Percentiles rank a stretch among this genome's conserved stretches.
These are phyloP conservation scores for Allomyces arbusculus DNA, from an alignment of 192 early-diverging fungal species.

Conservation along the genomic window DNA sequence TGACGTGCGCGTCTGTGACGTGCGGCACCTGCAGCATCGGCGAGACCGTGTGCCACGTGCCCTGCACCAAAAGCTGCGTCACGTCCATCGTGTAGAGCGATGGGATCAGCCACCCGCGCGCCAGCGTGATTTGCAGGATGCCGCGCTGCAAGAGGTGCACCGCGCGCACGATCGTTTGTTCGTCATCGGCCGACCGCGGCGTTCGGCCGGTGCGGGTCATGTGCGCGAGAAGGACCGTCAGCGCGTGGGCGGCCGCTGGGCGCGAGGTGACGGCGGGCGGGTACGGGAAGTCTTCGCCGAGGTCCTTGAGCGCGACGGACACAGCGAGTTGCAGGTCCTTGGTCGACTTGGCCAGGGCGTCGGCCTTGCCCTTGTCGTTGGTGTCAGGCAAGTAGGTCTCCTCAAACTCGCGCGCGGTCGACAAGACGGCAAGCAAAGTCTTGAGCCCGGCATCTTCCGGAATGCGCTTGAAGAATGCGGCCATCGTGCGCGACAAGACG, in stretches of 20 bases:
- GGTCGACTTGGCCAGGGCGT: background rate
- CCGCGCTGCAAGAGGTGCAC: conserved; percentile 55
- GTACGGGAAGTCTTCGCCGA: conserved; percentile 26
- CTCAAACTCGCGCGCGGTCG: conserved; percentile 53
- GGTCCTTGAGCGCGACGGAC: background rate
- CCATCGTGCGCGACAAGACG: conserved; percentile 79
- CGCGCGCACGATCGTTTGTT: conserved; percentile 48
- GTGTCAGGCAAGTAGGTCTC: conserved; percentile 5
- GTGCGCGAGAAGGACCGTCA: conserved; percentile 62
- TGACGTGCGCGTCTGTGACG: conserved; percentile 42
- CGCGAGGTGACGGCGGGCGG: conserved; percentile 15
- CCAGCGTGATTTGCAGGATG: conserved; percentile 67
- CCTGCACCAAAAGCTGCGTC: conserved; percentile 77
- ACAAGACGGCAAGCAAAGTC: conserved; percentile 56
- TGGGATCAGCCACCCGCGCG: conserved; percentile 62
- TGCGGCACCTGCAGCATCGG: conserved; percentile 73
- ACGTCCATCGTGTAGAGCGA: conserved; percentile 57
- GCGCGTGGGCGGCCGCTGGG: conserved; percentile 21
- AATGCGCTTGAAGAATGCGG: conserved; percentile 68
- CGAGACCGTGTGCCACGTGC: conserved; percentile 51
- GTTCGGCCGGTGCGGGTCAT: conserved; percentile 48
- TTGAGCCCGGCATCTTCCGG: conserved; percentile 42
- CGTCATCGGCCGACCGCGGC: conserved; percentile 16
- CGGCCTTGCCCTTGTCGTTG: background rate
- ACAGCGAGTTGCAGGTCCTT: background rate